A percentile compares a stretch with the other conserved stretches of the same genome.
These are phyloP conservation scores for Cryptococcus neoformans DNA, from an alignment of 1,284 basidiomycete species.

Conservation along the genomic window DNA sequence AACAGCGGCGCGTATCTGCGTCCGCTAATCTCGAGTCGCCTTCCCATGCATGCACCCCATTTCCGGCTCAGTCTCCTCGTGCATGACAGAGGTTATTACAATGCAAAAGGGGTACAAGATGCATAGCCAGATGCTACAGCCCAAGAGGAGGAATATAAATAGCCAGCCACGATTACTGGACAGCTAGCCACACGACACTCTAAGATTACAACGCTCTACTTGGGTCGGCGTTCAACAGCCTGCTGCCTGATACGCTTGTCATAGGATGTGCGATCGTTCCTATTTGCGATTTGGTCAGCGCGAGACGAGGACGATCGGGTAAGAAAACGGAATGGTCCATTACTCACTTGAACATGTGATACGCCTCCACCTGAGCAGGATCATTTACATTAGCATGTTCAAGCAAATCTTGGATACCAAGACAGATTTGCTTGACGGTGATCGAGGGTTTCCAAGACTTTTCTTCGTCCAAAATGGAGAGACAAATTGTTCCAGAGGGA, in stretches of 20 bases:
- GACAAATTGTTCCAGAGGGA: slow-evolving; percentile 96
- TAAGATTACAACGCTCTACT: slow-evolving; percentile 6
- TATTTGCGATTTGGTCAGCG: slow-evolving; percentile 38
- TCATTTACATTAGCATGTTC: slow-evolving; percentile 94
- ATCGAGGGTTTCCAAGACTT: slow-evolving; percentile 99
- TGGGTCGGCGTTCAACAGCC: slow-evolving; percentile 66
- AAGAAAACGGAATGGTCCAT: no score
- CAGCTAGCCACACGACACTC: no score
- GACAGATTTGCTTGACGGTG: slow-evolving; percentile 95
- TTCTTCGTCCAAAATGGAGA: slow-evolving; percentile 98
- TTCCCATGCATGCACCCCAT: no score
- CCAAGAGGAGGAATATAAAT: no score
- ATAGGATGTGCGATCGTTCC: slow-evolving; percentile 85
- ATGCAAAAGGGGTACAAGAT: no score
- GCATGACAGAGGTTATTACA: no score
- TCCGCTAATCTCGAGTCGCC: no score
- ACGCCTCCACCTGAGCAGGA: slow-evolving; percentile 95
- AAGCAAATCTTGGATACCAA: slow-evolving; percentile 92
- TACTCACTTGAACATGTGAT: slow-evolving; percentile 92
- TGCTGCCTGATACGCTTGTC: slow-evolving; percentile 79
- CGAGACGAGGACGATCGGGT: not conserved
- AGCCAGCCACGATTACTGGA: no score
- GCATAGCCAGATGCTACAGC: no score
- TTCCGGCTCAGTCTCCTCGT: no score
- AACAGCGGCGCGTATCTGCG: no score